These are phyloP conservation scores for Saccharomyces eubayanus DNA, from an alignment of 805 yeast genomes.

Conservation along the genomic window DNA sequence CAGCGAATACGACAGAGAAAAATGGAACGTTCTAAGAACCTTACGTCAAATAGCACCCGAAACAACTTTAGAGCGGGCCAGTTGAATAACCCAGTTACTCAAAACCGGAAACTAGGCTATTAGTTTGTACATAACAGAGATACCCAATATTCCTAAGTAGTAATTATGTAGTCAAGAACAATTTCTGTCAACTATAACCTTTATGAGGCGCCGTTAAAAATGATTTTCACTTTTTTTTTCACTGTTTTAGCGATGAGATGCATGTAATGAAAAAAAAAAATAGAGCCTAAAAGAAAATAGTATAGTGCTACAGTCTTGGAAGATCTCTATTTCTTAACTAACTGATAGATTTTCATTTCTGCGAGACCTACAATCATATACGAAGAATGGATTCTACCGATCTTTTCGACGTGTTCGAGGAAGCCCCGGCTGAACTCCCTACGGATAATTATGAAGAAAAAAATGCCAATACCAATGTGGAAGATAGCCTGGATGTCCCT, in stretches of 20 bases:
- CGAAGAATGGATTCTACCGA: conserved; percentile 8
- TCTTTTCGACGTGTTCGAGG: conserved; percentile 30
- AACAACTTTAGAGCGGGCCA: neutral
- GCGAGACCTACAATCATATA: neutral
- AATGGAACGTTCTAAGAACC: conserved; percentile 22
- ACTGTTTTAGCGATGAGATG: neutral
- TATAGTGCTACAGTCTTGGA: neutral
- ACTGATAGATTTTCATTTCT: neutral
- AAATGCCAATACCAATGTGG: conserved; percentile 1
- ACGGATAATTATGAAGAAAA: conserved; percentile 11
- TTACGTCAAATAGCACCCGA: conserved; percentile 1
- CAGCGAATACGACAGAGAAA: conserved; percentile 32
- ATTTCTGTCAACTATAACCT: no score
- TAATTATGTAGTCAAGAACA: no score
- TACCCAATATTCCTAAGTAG: neutral
- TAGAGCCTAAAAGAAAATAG: neutral
- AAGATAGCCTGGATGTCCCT: neutral
- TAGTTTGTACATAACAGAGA: neutral
- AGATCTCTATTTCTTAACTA: neutral
- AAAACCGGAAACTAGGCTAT: neutral
- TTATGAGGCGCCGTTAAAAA: neutral
- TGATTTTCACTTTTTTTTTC: neutral
- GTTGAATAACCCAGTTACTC: neutral
- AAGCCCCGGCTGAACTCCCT: conserved; percentile 17
- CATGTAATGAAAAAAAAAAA: neutral